Percentiles rank a stretch among this genome's conserved stretches.
Conservation (phyloP, 1,284 basidiomycete genomes). For the Dichomitus squalens region DNA sequence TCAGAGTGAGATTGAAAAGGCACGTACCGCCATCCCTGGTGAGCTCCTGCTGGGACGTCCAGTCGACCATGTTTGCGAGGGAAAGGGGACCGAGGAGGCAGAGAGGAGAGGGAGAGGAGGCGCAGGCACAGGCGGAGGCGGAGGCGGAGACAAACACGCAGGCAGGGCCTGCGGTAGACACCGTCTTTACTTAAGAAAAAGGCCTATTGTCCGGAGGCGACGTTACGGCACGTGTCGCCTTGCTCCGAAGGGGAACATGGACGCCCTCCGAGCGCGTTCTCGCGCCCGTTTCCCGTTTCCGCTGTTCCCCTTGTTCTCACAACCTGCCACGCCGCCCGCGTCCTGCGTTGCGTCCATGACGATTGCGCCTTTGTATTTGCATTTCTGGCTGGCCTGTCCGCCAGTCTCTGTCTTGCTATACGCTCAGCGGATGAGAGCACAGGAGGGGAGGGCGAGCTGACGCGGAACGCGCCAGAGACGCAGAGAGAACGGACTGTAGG, state of each 20-base stretch:
- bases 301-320: conserved; percentile 19
- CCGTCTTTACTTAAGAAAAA: conserved; percentile 4
- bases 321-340: background rate
- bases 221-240: conserved; percentile 17
- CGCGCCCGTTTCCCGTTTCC: conserved; percentile 8
- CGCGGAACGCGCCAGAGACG: no score
- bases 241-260: conserved; percentile 6
- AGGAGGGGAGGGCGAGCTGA: no score
- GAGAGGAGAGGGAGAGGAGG: conserved; percentile 6
- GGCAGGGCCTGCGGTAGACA: background rate
- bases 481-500: background rate
- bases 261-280: background rate
- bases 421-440: no score
- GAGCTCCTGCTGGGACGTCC: conserved; percentile 53
- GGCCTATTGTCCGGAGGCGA: conserved; percentile 12
- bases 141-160: conserved; percentile 7
- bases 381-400: background rate
- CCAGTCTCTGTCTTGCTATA: background rate
- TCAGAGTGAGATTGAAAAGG: background rate
- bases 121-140: conserved; percentile 7
- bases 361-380: background rate
- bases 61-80: conserved; percentile 50
- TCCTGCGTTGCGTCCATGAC: background rate
- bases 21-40: conserved; percentile 48
- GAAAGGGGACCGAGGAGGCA: background rate